These are phyloP conservation scores for Stephania japonica DNA, from an alignment of 164 flowering plant species.

Conservation along the genomic window DNA sequence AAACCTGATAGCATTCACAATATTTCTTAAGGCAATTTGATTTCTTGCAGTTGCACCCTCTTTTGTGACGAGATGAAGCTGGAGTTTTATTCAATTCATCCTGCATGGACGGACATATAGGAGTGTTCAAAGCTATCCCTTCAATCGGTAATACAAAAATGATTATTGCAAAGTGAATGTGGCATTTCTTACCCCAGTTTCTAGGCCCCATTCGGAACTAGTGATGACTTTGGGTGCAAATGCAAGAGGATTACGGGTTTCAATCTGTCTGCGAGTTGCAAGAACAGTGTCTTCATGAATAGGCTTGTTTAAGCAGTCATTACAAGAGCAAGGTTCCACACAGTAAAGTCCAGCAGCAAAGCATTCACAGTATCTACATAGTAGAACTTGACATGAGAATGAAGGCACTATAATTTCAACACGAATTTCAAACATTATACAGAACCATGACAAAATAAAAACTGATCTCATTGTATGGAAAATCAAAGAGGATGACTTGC, in stretches of 20 bases:
- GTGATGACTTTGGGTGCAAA: conserved; percentile 81
- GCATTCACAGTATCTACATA: conserved; percentile 82
- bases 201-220: conserved; percentile 41
- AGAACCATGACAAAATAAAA: background rate
- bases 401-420: background rate
- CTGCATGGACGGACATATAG: conserved; percentile 33
- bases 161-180: conserved; percentile 12
- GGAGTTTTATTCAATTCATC: conserved; percentile 79
- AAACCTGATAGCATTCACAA: conserved; percentile 98
- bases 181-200: conserved; percentile 47
- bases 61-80: conserved; percentile 91
- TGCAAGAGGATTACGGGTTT: conserved; percentile 68
- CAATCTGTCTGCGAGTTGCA: conserved; percentile 62
- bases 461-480: background rate
- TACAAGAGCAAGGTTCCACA: conserved; percentile 62
- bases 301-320: conserved; percentile 63
- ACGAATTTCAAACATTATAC: background rate
- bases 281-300: conserved; percentile 55
- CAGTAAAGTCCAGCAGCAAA: conserved; percentile 88
- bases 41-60: conserved; percentile 99
- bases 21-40: conserved; percentile 92
- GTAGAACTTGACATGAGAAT: conserved; percentile 8
- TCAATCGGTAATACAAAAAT: background rate
- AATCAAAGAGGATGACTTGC: background rate
- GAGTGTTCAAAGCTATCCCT: background rate